Percentiles rank a stretch among this genome's conserved stretches.
phyloP scores from a whole-genome alignment of 768 basidiomycete species.

The Pisolithus orientalis region DNA sequence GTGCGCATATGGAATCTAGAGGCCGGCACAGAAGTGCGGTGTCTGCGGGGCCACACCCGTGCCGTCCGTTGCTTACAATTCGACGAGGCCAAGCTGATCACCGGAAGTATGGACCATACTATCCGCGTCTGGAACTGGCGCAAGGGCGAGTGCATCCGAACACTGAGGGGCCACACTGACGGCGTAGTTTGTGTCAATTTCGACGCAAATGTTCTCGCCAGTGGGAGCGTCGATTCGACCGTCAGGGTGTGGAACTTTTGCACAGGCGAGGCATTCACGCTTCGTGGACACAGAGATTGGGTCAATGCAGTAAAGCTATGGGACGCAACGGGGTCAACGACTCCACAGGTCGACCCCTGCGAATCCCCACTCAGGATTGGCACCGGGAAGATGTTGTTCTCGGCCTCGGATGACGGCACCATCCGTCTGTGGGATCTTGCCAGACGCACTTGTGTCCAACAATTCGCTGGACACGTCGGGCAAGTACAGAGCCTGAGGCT shows the following conservation, averaged over 20 bases:
- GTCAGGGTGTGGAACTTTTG: conserved; percentile 94
- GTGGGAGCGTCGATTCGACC: conserved; percentile 90
- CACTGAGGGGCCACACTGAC: conserved; percentile 83
- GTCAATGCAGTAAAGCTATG: conserved; percentile 93
- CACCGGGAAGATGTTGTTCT: conserved; percentile 93
- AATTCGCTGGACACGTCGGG: conserved; percentile 85
- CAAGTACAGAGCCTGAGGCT: conserved; percentile 91
- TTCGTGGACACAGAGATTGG: conserved; percentile 93
- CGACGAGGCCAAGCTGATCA: conserved; percentile 91
- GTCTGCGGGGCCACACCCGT: conserved; percentile 84
- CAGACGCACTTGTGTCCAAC: conserved; percentile 69
- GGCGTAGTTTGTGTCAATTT: conserved; percentile 90
- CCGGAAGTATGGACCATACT: conserved; percentile 93
- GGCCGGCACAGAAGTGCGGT: conserved; percentile 76
- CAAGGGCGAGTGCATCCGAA: conserved; percentile 79
- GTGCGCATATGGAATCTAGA: conserved; percentile 96
- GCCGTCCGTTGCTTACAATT: conserved; percentile 94
- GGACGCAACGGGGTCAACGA: conserved; percentile 42
- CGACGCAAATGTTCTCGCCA: conserved; percentile 86
- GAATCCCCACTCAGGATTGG: conserved; percentile 49
- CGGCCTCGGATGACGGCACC: conserved; percentile 90
- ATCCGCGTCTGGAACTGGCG: conserved; percentile 97
- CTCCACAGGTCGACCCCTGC: conserved; percentile 11
- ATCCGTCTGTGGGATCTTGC: conserved; percentile 94
- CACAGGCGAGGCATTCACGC: conserved; percentile 85